These are phyloP conservation scores for Beauveria pseudobassiana DNA, from an alignment of 2,329 filamentous ascomycete genomes.

Conservation along the genomic window DNA sequence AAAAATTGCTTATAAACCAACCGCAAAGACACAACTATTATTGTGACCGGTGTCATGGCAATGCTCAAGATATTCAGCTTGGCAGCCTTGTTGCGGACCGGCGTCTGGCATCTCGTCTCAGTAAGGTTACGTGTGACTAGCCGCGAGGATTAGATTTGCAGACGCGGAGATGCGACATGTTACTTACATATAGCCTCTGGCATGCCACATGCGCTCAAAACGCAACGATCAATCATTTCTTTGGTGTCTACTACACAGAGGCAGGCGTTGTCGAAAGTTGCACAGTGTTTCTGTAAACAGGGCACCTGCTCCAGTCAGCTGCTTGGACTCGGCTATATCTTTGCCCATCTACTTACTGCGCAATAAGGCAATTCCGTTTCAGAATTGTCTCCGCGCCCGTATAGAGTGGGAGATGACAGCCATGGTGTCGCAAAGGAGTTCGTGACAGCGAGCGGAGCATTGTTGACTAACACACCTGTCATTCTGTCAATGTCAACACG, in stretches of 20 bases:
- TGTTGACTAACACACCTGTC: background rate
- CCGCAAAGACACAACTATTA: constrained; percentile 30
- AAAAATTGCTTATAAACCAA: constrained; percentile 28
- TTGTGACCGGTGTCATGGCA: constrained; percentile 4
- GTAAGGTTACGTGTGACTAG: constrained; percentile 3
- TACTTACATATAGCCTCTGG: constrained; percentile 4
- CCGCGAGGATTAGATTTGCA: no score
- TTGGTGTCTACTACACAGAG: background rate
- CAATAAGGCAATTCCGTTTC: background rate
- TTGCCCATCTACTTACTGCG: background rate
- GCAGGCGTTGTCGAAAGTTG: background rate
- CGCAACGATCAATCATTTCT: background rate
- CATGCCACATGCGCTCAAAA: background rate
- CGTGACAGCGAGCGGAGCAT: background rate
- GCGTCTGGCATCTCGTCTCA: constrained; percentile 4
- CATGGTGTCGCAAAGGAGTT: background rate
- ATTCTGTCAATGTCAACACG: background rate
- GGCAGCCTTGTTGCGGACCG: background rate
- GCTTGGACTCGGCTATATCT: background rate
- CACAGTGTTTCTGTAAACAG: background rate
- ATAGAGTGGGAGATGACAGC: background rate
- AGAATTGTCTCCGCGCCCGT: background rate
- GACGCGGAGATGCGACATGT: no score
- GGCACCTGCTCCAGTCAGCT: background rate
- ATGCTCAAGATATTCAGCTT: background rate